A percentile compares a stretch with the other conserved stretches of the same genome.
These are phyloP conservation scores for Viridothelium virens DNA, from an alignment of 495 filamentous ascomycete genomes.

Conservation along the genomic window DNA sequence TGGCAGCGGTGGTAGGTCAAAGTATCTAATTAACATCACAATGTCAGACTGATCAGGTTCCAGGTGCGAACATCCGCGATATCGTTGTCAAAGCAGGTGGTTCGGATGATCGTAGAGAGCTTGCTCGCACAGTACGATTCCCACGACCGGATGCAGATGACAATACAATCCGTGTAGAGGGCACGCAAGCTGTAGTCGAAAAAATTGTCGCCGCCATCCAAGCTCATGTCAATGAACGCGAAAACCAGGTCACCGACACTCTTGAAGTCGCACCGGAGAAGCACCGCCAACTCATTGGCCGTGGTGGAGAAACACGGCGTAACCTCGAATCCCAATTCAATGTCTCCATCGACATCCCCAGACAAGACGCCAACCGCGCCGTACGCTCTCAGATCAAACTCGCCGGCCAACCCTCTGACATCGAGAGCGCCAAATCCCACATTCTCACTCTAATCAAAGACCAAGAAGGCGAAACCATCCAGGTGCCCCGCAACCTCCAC, in stretches of 20 bases:
- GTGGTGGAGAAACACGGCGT: constrained; percentile 76
- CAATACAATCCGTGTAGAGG: constrained; percentile 80
- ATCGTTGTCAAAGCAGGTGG: constrained; percentile 85
- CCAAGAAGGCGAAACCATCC: constrained; percentile 75
- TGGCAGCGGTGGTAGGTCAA: constrained; percentile 69
- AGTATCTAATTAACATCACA: background rate
- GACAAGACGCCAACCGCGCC: constrained; percentile 58
- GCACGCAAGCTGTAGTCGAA: constrained; percentile 70
- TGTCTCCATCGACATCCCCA: constrained; percentile 82
- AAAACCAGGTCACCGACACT: constrained; percentile 65
- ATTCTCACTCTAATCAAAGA: constrained; percentile 74
- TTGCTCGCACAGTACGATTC: constrained; percentile 83
- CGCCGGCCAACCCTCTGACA: constrained; percentile 63
- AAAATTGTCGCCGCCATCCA: constrained; percentile 79
- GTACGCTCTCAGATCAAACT: constrained; percentile 69
- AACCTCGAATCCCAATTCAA: constrained; percentile 83
- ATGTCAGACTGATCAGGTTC: constrained; percentile 32
- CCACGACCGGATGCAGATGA: constrained; percentile 71
- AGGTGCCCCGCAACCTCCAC: constrained; percentile 72
- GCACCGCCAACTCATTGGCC: constrained; percentile 84
- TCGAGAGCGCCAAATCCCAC: constrained; percentile 78
- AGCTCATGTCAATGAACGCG: constrained; percentile 66
- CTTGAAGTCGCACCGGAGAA: constrained; percentile 78
- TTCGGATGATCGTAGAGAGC: constrained; percentile 69
- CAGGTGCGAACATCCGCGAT: constrained; percentile 77